Conservation (phyloP, 345 rosid species). For the Microcos paniculata region DNA sequence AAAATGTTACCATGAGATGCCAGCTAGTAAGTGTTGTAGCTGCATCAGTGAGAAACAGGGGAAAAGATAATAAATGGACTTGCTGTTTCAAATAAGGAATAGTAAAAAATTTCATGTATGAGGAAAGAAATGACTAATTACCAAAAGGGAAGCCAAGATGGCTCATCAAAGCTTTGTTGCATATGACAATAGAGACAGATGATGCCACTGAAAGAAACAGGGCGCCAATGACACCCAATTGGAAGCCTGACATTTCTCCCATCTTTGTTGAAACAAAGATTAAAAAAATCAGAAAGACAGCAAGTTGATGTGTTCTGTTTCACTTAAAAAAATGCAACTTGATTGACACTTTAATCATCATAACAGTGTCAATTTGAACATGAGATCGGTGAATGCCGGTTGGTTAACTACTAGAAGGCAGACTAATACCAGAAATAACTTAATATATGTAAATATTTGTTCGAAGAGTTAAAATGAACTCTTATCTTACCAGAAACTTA, state of each 20-base stretch:
- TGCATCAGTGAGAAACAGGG: slow-evolving; percentile 23
- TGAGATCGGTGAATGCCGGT: neutral
- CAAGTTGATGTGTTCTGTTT: neutral
- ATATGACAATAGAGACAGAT: slow-evolving; percentile 97
- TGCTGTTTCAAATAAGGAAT: neutral
- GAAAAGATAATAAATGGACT: neutral
- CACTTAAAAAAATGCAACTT: neutral
- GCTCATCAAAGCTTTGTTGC: slow-evolving; percentile 99
- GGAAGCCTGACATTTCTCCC: slow-evolving; percentile 89
- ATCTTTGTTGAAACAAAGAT: slow-evolving; percentile 28
- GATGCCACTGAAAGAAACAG: slow-evolving; percentile 95
- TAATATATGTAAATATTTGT: too few species aligned
- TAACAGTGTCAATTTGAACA: neutral
- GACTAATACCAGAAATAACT: neutral
- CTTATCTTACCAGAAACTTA: too few species aligned
- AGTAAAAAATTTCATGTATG: too few species aligned
- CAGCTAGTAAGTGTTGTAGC: slow-evolving; percentile 97
- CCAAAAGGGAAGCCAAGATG: slow-evolving; percentile 99
- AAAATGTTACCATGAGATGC: slow-evolving; percentile 94
- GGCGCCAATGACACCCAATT: slow-evolving; percentile 88
- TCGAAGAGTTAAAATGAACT: too few species aligned
- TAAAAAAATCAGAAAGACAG: neutral
- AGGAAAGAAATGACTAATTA: slow-evolving; percentile 23
- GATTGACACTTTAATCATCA: neutral
- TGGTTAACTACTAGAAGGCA: neutral